These are phyloP conservation scores for Geotrichum candidum DNA, from an alignment of 1,139 yeast genomes.

Conservation along the genomic window DNA sequence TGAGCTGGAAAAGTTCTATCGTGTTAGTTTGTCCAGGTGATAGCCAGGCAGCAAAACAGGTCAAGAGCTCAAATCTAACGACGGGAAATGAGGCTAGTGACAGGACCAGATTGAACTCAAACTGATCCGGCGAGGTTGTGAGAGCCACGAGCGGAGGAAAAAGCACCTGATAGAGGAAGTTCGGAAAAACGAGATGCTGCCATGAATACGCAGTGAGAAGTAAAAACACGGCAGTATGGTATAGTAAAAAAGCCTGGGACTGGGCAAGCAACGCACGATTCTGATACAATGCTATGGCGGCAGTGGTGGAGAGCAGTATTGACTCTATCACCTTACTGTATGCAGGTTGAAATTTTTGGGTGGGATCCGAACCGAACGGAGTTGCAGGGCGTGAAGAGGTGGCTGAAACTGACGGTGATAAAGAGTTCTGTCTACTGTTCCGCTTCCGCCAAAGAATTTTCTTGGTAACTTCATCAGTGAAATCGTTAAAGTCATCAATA, in stretches of 20 bases:
- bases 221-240: not conserved
- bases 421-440: not conserved
- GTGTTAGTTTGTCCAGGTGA: not conserved
- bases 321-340: not conserved
- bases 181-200: slow-evolving; percentile 1
- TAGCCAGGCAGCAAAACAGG: not conserved
- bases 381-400: not conserved
- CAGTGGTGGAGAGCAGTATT: not conserved
- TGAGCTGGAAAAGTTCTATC: not conserved
- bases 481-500: not conserved
- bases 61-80: not conserved
- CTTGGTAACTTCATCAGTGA: not conserved
- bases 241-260: not conserved
- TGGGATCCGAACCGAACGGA: not conserved
- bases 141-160: slow-evolving; percentile 18
- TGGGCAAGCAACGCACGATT: not conserved
- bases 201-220: slow-evolving; percentile 1
- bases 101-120: slow-evolving; percentile 7
- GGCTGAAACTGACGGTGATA: not conserved
- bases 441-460: slow-evolving; percentile 4
- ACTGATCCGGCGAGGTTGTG: slow-evolving; percentile 14
- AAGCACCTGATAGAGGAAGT: slow-evolving; percentile 9
- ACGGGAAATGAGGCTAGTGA: slow-evolving; percentile 8
- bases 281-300: not conserved
- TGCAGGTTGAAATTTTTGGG: slow-evolving; percentile 3